Conservation (phyloP, 371 early-diverging fungal genomes). For the Phascolomyces articulosus region DNA sequence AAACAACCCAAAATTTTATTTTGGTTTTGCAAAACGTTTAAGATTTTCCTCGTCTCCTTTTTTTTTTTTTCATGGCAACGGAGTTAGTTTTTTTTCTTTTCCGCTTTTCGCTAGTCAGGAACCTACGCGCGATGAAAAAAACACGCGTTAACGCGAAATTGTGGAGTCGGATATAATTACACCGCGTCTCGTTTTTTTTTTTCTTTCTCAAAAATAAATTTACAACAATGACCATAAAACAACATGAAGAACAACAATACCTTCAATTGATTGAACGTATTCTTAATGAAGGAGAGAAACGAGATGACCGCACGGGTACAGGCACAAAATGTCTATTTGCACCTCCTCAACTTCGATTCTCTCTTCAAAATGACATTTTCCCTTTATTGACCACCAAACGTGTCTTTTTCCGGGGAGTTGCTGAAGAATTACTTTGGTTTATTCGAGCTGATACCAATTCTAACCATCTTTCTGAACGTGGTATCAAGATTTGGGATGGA, state of each 20-base stretch:
- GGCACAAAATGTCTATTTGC: conserved; percentile 97
- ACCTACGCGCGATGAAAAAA: too few relatives aligned
- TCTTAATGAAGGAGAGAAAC: conserved; percentile 76
- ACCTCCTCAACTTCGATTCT: conserved; percentile 91
- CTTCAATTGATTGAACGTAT: conserved; percentile 84
- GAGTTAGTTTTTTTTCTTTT: too few relatives aligned
- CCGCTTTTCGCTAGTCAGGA: too few relatives aligned
- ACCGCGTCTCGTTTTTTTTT: not conserved
- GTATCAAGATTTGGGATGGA: conserved; percentile 98
- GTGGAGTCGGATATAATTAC: too few relatives aligned
- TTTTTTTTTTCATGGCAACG: too few relatives aligned
- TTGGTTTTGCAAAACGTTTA: too few relatives aligned
- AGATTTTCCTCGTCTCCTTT: too few relatives aligned
- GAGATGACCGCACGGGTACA: conserved; percentile 96
- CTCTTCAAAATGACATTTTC: conserved; percentile 75
- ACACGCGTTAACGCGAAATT: too few relatives aligned
- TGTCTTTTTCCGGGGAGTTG: conserved; percentile 89
- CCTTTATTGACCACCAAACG: conserved; percentile 99
- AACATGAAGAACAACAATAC: conserved; percentile 91
- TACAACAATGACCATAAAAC: not conserved
- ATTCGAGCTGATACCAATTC: conserved; percentile 94
- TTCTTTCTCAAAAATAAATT: not conserved
- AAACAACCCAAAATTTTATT: too few relatives aligned
- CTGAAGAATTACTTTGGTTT: conserved; percentile 99
- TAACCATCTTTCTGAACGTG: conserved; percentile 78